Base-by-base conservation (phyloP, 495 filamentous ascomycete species). In the Penicillium antarcticum region DNA sequence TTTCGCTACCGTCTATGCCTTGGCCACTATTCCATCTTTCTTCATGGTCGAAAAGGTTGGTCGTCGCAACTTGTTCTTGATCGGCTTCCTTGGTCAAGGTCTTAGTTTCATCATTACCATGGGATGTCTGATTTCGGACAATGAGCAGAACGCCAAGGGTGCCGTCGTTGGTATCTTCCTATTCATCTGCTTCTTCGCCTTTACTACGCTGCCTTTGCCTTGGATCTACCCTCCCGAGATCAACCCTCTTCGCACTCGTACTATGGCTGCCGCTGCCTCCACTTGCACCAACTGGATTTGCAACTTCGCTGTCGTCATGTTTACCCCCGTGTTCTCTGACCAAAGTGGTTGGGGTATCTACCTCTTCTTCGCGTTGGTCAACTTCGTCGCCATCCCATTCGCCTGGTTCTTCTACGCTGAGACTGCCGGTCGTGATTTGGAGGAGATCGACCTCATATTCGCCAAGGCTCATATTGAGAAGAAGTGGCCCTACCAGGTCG, bases 201-300 rank as follows among this genome's bases (percentile, higher is more conserved):
- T 69, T 45, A 72, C 69, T 8, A 61, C 62, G 9, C 63, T 72
- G 37, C 69, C 69, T 38, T 60, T 73, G 51, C 84, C 83, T 48
- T 91, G 87, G 87, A 81, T 88, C 45, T 90, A 92, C 65, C 85
- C 86, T 19, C 77, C 88, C 17, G 84, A 91, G 65, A 76, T 92
- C 55, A 87, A 84, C 72, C 84, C 90, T 13, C 75, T 88, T 26
- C 80, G 86, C 51, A 81, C 86, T 33, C 80, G 88, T 67, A 81
- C 84, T 33, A 87, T 87, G 72, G 87, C 67, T 24, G 66, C 67
- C 39, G 64, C 73, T n/a, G 60, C 70, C 19, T 72, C 70, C 9
- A 75, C 71, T 23, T 73, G 69, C 48, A 65, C 62, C 50, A 73
- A 76, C 68, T 76, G 75, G 75, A 62, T 77, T 48, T 63, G 46